phyloP scores from a whole-genome alignment of 306 rosid species.

The Boehmeria nivea region DNA sequence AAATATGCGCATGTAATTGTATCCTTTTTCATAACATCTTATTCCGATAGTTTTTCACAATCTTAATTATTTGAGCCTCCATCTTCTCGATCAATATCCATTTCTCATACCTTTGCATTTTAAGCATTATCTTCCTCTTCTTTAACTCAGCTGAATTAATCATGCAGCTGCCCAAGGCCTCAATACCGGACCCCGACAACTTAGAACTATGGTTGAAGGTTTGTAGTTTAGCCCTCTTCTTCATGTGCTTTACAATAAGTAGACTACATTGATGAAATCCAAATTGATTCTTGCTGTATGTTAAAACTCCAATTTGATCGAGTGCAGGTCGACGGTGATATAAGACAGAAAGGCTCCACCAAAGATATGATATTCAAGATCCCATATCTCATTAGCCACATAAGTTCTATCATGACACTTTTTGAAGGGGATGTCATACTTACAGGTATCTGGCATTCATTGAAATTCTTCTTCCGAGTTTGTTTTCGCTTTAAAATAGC shows the following conservation, averaged over 20 bases:
- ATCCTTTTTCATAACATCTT: too few relatives aligned
- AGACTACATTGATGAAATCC: conserved; percentile 5
- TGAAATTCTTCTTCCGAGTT: not conserved
- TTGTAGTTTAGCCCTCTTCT: conserved; percentile 5
- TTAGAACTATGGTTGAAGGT: conserved; percentile 93
- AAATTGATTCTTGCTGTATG: too few relatives aligned
- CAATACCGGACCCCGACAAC: conserved; percentile 72
- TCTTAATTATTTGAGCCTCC: conserved; percentile 1
- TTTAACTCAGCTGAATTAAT: conserved; percentile 12
- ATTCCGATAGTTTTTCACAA: too few relatives aligned
- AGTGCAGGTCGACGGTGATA: conserved; percentile 72
- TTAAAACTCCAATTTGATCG: conserved; percentile 17
- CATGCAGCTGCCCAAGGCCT: conserved; percentile 67
- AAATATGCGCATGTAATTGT: too few relatives aligned
- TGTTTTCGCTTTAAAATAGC: not conserved
- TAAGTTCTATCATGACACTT: conserved; percentile 78
- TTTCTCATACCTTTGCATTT: conserved; percentile 1
- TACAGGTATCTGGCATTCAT: conserved; percentile 48
- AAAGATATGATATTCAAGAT: conserved; percentile 90
- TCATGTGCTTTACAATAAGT: not conserved
- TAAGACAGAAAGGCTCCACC: conserved; percentile 92
- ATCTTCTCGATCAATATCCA: conserved; percentile 2
- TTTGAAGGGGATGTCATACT: conserved; percentile 93
- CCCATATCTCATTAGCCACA: conserved; percentile 85
- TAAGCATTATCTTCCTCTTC: not conserved